Conservation (phyloP, 2,329 filamentous ascomycete species). For the Dryadomyces sulphureus region DNA sequence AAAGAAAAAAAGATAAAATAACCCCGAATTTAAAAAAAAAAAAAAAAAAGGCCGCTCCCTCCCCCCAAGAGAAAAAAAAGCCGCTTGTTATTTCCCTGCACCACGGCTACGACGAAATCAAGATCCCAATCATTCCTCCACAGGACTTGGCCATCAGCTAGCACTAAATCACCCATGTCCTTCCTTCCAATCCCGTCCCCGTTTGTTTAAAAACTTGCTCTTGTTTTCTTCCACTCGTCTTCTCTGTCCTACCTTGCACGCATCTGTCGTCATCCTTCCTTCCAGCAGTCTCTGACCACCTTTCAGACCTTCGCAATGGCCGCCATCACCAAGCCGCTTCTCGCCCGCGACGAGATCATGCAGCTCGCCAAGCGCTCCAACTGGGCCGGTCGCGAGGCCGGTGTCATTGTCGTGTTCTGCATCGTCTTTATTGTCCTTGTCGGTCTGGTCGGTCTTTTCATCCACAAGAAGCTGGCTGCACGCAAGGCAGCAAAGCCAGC, state of each 20-base stretch:
- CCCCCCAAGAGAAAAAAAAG: slow-evolving; percentile 7
- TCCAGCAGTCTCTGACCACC: neutral
- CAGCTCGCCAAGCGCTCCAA: slow-evolving; percentile 40
- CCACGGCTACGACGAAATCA: neutral
- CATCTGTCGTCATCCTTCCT: neutral
- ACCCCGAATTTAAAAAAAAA: neutral
- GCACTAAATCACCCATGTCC: too few relatives aligned
- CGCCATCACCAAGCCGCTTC: slow-evolving; percentile 17
- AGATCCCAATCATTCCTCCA: neutral
- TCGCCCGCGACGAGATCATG: slow-evolving; percentile 19
- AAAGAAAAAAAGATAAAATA: neutral
- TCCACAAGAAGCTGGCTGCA: slow-evolving; percentile 20
- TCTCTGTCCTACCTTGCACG: neutral
- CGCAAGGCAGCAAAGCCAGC: slow-evolving; percentile 15
- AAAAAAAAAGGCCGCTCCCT: slow-evolving; percentile 4
- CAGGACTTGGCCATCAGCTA: too few relatives aligned
- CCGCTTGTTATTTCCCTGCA: slow-evolving; percentile 5
- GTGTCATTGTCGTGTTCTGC: slow-evolving; percentile 47
- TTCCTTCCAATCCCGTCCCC: neutral
- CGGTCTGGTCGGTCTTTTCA: slow-evolving; percentile 33
- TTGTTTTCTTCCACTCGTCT: neutral
- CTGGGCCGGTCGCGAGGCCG: slow-evolving; percentile 41
- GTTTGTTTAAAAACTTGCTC: too few relatives aligned
- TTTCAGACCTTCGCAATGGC: slow-evolving; percentile 16
- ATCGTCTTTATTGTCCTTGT: slow-evolving; percentile 41